Evolutionary conservation across 75 land plant genomes (phyloP), one percentile per base, ranked within the genome.

Genomic region (Picea glauca): DNA sequence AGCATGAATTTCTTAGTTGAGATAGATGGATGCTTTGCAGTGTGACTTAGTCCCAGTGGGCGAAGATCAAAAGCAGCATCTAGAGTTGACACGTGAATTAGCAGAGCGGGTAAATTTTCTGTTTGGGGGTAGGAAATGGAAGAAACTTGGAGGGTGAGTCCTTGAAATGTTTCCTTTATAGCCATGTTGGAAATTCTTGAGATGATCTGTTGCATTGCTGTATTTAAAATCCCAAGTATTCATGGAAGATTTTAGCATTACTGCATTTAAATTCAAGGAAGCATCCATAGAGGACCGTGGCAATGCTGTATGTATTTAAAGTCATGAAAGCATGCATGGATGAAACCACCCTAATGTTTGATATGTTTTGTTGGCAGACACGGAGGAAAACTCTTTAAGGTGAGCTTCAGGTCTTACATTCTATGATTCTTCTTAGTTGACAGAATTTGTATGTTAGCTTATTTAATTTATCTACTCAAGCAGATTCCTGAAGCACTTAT

Each of bases 401-500:
- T 91, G 72, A 58, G 33, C 58, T 75, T 23, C 35, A 20, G 20
- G 17, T 58, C 23, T 70, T 78, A 21, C 72, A 60, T 32, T 62
- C n/a, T 17, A 40, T 15, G 38, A 77, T 77, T 23, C 63, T 18
- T 21, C 62, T 62, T 60, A 13, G 63, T 38, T 17, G 23, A 38
- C 26, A 38, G 23, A 38, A 20, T 35, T 46, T 72, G 13, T 57
- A 64, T 77, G n/a, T 78, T 60, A 11, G 58, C 18, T 81, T 13
- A 81, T 78, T 26, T 32, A 70, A 20, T 56, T 46, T 21, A 35
- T 65, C 12, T 46, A 40, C 26, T 79, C 5, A 56, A 77, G 61
- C 84, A 96, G 99, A 95, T 94, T 80, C 99, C 99, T 78, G 99
- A 97, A 80, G 92, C 99, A 58, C 87, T 97, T 62, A 93, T 97